These are phyloP conservation scores for Septoria linicola DNA, from an alignment of 2,329 filamentous ascomycete species.

Conservation along the genomic window DNA sequence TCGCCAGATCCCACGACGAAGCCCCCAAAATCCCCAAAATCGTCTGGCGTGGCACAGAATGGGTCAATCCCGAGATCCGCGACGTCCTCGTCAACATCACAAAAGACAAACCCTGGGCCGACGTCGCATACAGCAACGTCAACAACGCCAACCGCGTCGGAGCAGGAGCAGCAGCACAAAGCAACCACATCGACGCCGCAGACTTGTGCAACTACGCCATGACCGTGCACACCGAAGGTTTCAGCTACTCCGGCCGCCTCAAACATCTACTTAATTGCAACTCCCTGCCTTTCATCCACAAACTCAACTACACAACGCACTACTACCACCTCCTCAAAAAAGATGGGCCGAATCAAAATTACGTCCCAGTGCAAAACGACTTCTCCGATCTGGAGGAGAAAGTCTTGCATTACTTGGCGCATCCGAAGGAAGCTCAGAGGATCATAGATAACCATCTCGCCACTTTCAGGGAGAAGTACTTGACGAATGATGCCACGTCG, in stretches of 20 bases:
- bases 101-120: slow-evolving; percentile 38
- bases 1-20: slow-evolving; percentile 18
- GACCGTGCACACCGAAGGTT: slow-evolving; percentile 33
- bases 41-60: slow-evolving; percentile 35
- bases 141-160: no score
- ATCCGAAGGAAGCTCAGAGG: slow-evolving; percentile 21
- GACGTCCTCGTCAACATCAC: slow-evolving; percentile 34
- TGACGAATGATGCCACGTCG: slow-evolving; percentile 30
- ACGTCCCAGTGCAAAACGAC: slow-evolving; percentile 24
- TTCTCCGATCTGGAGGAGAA: slow-evolving; percentile 26
- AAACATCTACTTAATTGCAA: slow-evolving; percentile 32
- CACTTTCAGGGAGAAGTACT: slow-evolving; percentile 33
- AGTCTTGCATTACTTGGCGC: slow-evolving; percentile 21
- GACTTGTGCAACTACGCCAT: slow-evolving; percentile 33
- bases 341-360: slow-evolving; percentile 29
- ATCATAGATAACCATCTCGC: slow-evolving; percentile 30
- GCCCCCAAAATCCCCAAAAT: slow-evolving; percentile 31
- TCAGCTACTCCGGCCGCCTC: slow-evolving; percentile 31
- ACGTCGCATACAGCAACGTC: slow-evolving; percentile 34
- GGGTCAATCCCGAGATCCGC: slow-evolving; percentile 32
- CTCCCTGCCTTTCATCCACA: slow-evolving; percentile 27
- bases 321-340: slow-evolving; percentile 27
- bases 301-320: slow-evolving; percentile 27
- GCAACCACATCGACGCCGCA: slow-evolving; percentile 19
- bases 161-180: no score